Percentiles rank a stretch among this genome's conserved stretches.
These are phyloP conservation scores for Fistulinella prunicolor DNA, from an alignment of 768 basidiomycete genomes.

Conservation along the genomic window DNA sequence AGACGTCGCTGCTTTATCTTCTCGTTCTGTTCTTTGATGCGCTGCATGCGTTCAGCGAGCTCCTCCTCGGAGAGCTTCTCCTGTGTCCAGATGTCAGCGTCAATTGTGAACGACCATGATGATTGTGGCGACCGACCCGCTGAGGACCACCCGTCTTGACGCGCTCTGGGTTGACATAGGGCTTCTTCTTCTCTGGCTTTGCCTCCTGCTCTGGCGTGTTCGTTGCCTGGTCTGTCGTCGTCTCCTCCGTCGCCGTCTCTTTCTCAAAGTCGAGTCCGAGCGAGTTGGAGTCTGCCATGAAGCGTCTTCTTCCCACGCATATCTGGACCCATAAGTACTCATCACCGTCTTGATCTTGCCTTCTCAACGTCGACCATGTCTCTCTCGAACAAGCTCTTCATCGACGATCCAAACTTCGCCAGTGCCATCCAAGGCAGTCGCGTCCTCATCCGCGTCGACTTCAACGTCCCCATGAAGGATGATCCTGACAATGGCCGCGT, in stretches of 20 bases:
- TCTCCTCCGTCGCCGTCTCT: constrained; percentile 11
- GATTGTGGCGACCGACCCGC: constrained; percentile 47
- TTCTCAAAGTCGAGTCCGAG: constrained; percentile 70
- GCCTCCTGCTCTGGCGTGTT: constrained; percentile 12
- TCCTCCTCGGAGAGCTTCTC: constrained; percentile 69
- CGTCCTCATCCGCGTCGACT: constrained; percentile 93
- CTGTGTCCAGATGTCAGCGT: constrained; percentile 34
- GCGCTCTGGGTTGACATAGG: constrained; percentile 80
- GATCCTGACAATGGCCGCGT: constrained; percentile 67
- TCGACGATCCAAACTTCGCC: constrained; percentile 66
- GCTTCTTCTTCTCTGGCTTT: constrained; percentile 56
- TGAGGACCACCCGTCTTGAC: constrained; percentile 79
- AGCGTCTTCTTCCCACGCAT: constrained; percentile 22
- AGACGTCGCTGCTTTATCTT: constrained; percentile 68
- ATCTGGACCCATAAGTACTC: constrained; percentile 11
- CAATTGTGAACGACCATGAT: background rate
- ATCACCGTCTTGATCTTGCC: background rate
- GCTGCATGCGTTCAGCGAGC: constrained; percentile 64
- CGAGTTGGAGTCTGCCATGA: constrained; percentile 53
- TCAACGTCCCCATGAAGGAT: constrained; percentile 91
- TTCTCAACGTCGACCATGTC: constrained; percentile 58
- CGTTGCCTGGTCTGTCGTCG: constrained; percentile 4
- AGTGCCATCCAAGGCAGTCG: constrained; percentile 76
- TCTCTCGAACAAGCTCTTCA: constrained; percentile 90
- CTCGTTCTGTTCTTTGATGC: constrained; percentile 70